These are phyloP conservation scores for Alternaria sp. DNA, from an alignment of 2,329 filamentous ascomycete species.

Conservation along the genomic window DNA sequence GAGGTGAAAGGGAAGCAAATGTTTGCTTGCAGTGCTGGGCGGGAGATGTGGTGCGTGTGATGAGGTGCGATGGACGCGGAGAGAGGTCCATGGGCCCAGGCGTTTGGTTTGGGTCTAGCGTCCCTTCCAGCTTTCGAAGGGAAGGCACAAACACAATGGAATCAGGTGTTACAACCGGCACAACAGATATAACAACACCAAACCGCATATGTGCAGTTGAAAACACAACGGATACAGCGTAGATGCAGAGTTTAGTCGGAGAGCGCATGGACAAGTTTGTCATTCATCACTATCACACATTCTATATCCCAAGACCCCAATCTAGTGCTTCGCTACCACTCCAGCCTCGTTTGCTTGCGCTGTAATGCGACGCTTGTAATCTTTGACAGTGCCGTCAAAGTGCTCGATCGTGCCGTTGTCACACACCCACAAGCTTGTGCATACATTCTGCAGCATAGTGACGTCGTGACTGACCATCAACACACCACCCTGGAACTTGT, in stretches of 20 bases:
- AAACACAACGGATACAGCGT: not conserved
- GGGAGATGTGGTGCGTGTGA: constrained; percentile 25
- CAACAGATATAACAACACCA: not conserved
- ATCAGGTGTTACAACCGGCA: constrained; percentile 17
- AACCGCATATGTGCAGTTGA: not conserved
- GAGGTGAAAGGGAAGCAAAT: constrained; percentile 20
- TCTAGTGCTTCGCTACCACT: constrained; percentile 70
- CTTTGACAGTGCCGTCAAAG: constrained; percentile 92
- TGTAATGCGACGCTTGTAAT: constrained; percentile 96
- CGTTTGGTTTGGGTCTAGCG: constrained; percentile 34
- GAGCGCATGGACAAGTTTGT: not conserved
- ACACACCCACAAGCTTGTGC: constrained; percentile 94
- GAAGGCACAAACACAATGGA: constrained; percentile 19
- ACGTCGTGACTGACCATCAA: constrained; percentile 99
- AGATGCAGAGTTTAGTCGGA: not conserved
- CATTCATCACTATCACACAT: not conserved
- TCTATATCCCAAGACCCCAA: not conserved
- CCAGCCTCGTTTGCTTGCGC: constrained; percentile 88
- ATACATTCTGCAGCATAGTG: constrained; percentile 97
- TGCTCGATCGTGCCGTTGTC: constrained; percentile 94
- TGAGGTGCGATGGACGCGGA: constrained; percentile 29
- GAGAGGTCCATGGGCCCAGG: constrained; percentile 27
- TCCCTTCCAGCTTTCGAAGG: constrained; percentile 17
- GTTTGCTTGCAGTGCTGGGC: constrained; percentile 26
- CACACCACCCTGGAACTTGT: constrained; percentile 90